phyloP scores from a whole-genome alignment of 306 rosid species.

The Vigna nakashimae region DNA sequence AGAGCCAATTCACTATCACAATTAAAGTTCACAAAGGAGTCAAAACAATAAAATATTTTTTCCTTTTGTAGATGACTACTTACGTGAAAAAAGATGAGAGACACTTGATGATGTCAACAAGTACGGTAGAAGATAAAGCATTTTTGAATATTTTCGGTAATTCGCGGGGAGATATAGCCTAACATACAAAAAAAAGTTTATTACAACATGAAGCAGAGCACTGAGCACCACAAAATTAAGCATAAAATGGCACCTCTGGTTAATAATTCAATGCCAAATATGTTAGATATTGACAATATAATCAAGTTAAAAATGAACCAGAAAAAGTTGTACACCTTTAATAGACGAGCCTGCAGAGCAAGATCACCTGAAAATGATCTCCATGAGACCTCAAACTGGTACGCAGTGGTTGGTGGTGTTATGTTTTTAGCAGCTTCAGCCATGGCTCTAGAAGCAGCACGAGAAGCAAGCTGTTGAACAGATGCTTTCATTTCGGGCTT shows the following conservation, averaged over 20 bases:
- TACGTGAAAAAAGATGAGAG: slow-evolving; percentile 78
- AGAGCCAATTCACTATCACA: slow-evolving; percentile 27
- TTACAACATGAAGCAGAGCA: slow-evolving; percentile 30
- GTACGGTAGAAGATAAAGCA: slow-evolving; percentile 75
- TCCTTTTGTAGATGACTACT: slow-evolving; percentile 40
- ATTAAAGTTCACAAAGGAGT: slow-evolving; percentile 31
- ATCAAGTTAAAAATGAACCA: slow-evolving; percentile 32
- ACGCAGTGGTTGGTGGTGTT: slow-evolving; percentile 82
- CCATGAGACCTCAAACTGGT: slow-evolving; percentile 94
- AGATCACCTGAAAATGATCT: slow-evolving; percentile 75
- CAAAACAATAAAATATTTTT: slow-evolving; percentile 7
- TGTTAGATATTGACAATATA: slow-evolving; percentile 19
- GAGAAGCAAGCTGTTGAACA: slow-evolving; percentile 85
- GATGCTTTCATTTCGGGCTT: slow-evolving; percentile 63
- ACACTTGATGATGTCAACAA: slow-evolving; percentile 82
- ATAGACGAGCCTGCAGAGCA: slow-evolving; percentile 64
- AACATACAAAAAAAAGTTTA: slow-evolving; percentile 32
- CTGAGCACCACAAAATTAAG: slow-evolving; percentile 24
- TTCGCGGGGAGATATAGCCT: slow-evolving; percentile 72
- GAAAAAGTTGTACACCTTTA: slow-evolving; percentile 63
- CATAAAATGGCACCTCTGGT: slow-evolving; percentile 4
- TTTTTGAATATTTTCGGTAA: slow-evolving; percentile 85
- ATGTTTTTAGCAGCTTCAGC: slow-evolving; percentile 74
- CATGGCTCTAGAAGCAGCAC: slow-evolving; percentile 75
- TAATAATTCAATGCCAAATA: slow-evolving; percentile 7